Evolutionary conservation across 1,284 basidiomycete genomes (phyloP).

Genomic region (Flammula alnicola): DNA sequence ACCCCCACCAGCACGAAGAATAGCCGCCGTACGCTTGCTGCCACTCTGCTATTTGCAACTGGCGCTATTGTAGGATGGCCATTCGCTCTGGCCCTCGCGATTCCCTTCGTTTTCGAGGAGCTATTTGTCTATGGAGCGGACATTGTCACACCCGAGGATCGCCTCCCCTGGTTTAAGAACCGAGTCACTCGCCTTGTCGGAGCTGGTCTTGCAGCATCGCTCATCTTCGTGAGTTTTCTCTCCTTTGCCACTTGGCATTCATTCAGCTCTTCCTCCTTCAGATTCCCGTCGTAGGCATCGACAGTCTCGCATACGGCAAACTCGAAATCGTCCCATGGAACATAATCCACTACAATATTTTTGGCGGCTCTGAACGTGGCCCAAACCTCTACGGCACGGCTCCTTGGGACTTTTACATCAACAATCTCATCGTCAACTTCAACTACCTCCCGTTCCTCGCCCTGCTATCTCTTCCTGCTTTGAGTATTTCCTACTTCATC

Average conservation of each 20-base stretch:
- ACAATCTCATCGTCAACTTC: conserved; percentile 92
- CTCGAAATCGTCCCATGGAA: conserved; percentile 88
- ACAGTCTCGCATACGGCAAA: conserved; percentile 88
- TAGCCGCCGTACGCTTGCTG: conserved; percentile 58
- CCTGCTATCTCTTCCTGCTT: conserved; percentile 77
- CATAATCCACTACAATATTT: conserved; percentile 93
- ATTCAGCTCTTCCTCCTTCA: too few relatives aligned
- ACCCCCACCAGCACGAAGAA: conserved; percentile 67
- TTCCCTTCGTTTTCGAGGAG: conserved; percentile 94
- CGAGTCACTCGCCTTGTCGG: conserved; percentile 68
- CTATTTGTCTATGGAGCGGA: conserved; percentile 82
- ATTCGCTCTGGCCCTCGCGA: conserved; percentile 83
- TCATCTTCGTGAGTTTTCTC: conserved; percentile 65
- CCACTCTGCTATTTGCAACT: conserved; percentile 76
- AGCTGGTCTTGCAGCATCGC: conserved; percentile 60
- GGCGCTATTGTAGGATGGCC: conserved; percentile 97
- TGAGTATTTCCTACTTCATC: conserved; percentile 75
- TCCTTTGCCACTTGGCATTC: background rate
- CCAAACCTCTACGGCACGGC: conserved; percentile 95
- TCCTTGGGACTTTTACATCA: conserved; percentile 82
- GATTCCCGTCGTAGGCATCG: conserved; percentile 79
- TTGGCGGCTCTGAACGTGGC: conserved; percentile 78
- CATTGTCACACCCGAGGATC: conserved; percentile 56
- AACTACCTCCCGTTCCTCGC: conserved; percentile 87
- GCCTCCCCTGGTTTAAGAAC: conserved; percentile 58